Evolutionary conservation across 176 grass and related monocot species (phyloP), one percentile per base, ranked within the genome.

Genomic region (Saccharum spontaneum): DNA sequence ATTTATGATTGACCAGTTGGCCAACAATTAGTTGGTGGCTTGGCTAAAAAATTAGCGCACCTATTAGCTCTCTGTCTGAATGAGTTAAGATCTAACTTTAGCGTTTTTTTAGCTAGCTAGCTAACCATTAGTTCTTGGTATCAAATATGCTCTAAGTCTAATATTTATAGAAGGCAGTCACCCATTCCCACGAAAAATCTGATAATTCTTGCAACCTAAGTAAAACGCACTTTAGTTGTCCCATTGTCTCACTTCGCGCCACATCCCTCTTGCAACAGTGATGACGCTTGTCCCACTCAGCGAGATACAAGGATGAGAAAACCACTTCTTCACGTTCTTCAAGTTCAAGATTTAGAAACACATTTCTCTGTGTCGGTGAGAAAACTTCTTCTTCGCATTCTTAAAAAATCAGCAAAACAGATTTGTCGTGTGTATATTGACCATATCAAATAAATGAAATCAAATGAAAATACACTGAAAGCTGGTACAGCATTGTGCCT

Each of bases 401-500:
- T 69, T 55, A 3, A 36, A 16, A n/a, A 69, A 70, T 59, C 33
- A 40, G 16, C 30, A 3, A 52, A 54, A 36, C 12, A 76, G 39
- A 76, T 65, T 54, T 26, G 54, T 52, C 52, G 52, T 5, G 36
- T 30, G 77, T 60, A 40, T 34, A 39, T 60, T 50, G 70, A 76
- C 54, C 28, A 26, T 43, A 45, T 22, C 30, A 79, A 73, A 36
- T 4, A 79, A 73, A 36, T 4, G 34, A 73, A 41, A 78, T 43
- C 34, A 79, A 73, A 73, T 66, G 28, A 36, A 37, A 71, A 76
- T 18, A 24, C 1, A 17, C 17, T 76, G 30, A 37, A 57, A 68
- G 88, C 84, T 90, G 37, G 79, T 55, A 45, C 50, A 14, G 79
- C 57, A 79, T 73, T 86, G 84, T 86, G 43, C 59, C 45, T 24